Conservation (phyloP, 2,329 filamentous ascomycete genomes). For the Volutella citrinella region DNA sequence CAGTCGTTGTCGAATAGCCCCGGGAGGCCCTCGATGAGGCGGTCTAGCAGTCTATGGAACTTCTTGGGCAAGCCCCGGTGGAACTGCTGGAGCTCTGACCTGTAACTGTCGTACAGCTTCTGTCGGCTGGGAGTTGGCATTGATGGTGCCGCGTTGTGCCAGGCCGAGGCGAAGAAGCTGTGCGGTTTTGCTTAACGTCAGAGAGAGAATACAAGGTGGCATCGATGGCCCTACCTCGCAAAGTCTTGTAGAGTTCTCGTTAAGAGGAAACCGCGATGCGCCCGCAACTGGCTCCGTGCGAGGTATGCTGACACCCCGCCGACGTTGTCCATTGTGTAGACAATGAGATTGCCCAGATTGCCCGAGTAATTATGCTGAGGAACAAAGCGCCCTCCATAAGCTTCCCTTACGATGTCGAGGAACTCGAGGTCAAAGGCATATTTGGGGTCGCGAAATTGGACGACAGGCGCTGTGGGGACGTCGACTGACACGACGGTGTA, state of each 20-base stretch:
- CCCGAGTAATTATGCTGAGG: conserved; percentile 7
- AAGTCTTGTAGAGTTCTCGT: conserved; percentile 10
- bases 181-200: conserved; percentile 1
- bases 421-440: conserved; percentile 10
- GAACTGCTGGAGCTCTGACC: conserved; percentile 13
- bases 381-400: conserved; percentile 12
- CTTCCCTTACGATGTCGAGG: conserved; percentile 9
- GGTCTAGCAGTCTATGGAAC: conserved; percentile 11
- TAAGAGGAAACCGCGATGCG: no score
- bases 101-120: conserved; percentile 8
- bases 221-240: conserved; percentile 9
- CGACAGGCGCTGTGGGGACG: conserved; percentile 3
- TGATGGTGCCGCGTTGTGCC: conserved; percentile 6
- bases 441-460: conserved; percentile 17
- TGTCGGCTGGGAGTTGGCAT: conserved; percentile 7
- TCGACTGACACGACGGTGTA: conserved; percentile 14
- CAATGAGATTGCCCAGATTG: conserved; percentile 4
- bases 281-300: conserved; percentile 6
- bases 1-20: conserved; percentile 14
- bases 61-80: conserved; percentile 8
- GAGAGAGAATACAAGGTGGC: neutral
- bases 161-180: conserved; percentile 19
- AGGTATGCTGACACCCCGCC: conserved; percentile 12
- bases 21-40: conserved; percentile 10
- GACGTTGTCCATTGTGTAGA: conserved; percentile 17